phyloP scores from a whole-genome alignment of 768 basidiomycete species.

The Pisolithus sp. region DNA sequence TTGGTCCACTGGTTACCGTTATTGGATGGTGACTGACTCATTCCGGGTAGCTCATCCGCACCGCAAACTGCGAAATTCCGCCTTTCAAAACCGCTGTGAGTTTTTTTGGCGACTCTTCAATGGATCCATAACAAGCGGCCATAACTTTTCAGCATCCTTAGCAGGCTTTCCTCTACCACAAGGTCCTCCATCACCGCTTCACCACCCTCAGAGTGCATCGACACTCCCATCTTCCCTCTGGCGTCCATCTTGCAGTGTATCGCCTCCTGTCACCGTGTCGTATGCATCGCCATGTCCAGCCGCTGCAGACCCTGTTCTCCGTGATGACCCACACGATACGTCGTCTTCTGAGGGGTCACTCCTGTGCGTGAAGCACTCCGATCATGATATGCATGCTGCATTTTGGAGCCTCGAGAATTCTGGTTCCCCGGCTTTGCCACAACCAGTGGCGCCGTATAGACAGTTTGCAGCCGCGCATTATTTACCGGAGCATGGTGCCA shows the following conservation, averaged over 20 bases:
- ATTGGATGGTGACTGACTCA: background rate
- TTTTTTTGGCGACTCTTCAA: background rate
- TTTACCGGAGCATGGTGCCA: background rate
- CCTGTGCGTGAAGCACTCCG: constrained; percentile 6
- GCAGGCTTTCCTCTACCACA: constrained; percentile 13
- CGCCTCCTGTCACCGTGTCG: constrained; percentile 11
- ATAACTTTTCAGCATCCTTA: constrained; percentile 4
- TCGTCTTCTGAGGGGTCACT: constrained; percentile 20
- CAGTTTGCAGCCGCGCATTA: background rate
- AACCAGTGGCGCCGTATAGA: background rate
- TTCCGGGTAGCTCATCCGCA: background rate
- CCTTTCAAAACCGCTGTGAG: constrained; percentile 14
- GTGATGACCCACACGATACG: constrained; percentile 21
- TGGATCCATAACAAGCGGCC: background rate
- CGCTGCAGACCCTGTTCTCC: constrained; percentile 3
- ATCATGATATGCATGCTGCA: constrained; percentile 5
- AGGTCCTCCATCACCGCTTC: constrained; percentile 11
- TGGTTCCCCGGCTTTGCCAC: constrained; percentile 1
- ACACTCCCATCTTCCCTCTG: constrained; percentile 14
- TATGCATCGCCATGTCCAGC: constrained; percentile 6
- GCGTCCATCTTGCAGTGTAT: constrained; percentile 21
- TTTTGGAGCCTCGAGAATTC: constrained; percentile 3
- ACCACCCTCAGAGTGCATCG: constrained; percentile 12
- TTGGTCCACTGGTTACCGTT: constrained; percentile 11
- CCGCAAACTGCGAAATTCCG: background rate